These are phyloP conservation scores for Raphanus hybrid DNA, from an alignment of 441 rosid species.

Conservation along the genomic window DNA sequence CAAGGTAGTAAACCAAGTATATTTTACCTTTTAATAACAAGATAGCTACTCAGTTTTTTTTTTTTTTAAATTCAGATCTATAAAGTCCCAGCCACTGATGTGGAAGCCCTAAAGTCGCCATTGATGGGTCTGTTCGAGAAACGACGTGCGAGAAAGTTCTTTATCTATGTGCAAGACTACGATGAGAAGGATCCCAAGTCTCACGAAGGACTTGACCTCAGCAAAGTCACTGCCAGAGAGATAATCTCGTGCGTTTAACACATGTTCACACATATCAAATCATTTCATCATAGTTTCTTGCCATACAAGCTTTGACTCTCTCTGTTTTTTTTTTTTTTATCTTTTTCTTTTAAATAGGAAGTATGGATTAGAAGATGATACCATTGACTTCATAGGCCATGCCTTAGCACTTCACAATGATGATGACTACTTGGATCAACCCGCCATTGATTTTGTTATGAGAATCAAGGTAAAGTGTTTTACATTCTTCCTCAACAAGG, in stretches of 20 bases:
- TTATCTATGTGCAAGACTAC: conserved; percentile 74
- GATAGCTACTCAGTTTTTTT: neutral
- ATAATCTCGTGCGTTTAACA: conserved; percentile 56
- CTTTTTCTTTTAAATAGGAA: conserved; percentile 43
- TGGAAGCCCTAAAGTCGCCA: conserved; percentile 74
- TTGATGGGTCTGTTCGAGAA: conserved; percentile 79
- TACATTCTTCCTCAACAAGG: neutral
- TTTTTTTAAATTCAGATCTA: conserved; percentile 49
- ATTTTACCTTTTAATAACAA: neutral
- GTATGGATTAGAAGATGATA: conserved; percentile 79
- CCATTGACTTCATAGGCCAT: conserved; percentile 77
- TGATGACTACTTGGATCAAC: conserved; percentile 67
- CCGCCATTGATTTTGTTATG: conserved; percentile 69
- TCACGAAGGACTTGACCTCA: conserved; percentile 70
- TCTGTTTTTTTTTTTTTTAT: neutral
- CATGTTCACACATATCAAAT: neutral
- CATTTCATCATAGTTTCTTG: conserved; percentile 23
- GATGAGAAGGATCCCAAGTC: conserved; percentile 77
- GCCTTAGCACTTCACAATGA: conserved; percentile 73
- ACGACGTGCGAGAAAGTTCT: conserved; percentile 76
- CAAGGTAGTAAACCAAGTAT: conserved; percentile 47
- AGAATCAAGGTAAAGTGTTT: conserved; percentile 58
- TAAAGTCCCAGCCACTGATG: conserved; percentile 79
- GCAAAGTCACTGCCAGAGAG: conserved; percentile 70
- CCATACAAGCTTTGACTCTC: conserved; percentile 15